Percentiles rank a stretch among this genome's conserved stretches.
These are phyloP conservation scores for Meredithiella fracta DNA, from an alignment of 2,329 filamentous ascomycete genomes.

Conservation along the genomic window DNA sequence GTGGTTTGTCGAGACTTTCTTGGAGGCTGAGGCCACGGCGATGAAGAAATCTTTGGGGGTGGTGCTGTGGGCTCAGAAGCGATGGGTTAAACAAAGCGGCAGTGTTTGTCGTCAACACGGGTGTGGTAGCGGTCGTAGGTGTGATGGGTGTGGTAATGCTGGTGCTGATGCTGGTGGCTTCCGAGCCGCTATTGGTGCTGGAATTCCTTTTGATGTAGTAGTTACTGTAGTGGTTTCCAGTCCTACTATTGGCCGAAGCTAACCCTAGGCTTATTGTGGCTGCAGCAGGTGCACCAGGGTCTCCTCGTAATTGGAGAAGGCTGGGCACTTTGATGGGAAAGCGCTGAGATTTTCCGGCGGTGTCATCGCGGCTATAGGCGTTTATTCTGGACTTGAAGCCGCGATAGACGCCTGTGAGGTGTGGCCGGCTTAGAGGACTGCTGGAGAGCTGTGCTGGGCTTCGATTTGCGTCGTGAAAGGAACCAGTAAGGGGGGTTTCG, in stretches of 20 bases:
- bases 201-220: too few species aligned
- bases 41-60: slow-evolving; percentile 5
- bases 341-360: slow-evolving; percentile 20
- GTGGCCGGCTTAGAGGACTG: slow-evolving; percentile 24
- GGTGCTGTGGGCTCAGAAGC: not conserved
- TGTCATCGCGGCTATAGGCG: slow-evolving; percentile 28
- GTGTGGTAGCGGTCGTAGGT: not conserved
- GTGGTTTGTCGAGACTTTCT: slow-evolving; percentile 39
- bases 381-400: slow-evolving; percentile 24
- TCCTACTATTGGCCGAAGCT: not conserved
- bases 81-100: slow-evolving; percentile 15
- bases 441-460: not conserved
- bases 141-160: slow-evolving; percentile 4
- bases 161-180: not conserved
- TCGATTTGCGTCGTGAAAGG: not conserved
- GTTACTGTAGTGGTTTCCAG: too few species aligned
- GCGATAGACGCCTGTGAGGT: slow-evolving; percentile 31
- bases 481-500: not conserved
- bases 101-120: slow-evolving; percentile 12
- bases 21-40: slow-evolving; percentile 34
- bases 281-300: slow-evolving; percentile 24
- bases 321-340: slow-evolving; percentile 8
- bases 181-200: too few species aligned
- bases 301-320: slow-evolving; percentile 24
- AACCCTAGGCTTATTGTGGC: not conserved